Evolutionary conservation across 306 rosid species (phyloP), one percentile per base, ranked within the genome.

Genomic region (Pachyrhizus erosus): DNA sequence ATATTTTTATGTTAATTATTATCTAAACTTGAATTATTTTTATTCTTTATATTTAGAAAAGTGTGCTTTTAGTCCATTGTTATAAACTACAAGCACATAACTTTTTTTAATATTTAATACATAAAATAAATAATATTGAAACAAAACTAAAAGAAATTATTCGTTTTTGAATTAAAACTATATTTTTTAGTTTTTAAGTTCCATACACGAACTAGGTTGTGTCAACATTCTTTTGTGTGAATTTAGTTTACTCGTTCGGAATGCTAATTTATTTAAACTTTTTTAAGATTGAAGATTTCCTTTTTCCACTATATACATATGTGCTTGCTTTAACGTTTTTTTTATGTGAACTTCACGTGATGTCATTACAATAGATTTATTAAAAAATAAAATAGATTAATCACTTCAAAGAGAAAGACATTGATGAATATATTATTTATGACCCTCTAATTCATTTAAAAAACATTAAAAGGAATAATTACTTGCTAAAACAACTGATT

Each of bases 281-380:
- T 71, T 71, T 60, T 15, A 43, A 57, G 40, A 70, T 60, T 45
- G 69, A 7, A 62, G 69, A 62, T 62, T 62, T 78, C 51, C 71
- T 29, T 46, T 39, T 10, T 48, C 65, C 37, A 27, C 42, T 24
- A 15, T 10, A 26, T 17, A 24, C 46, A 24, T 14, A n/a, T 68
- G 40, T 17, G 51, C 37, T 49, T 46, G 15, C 23, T 33, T 46
- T 1, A 40, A 31, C 73, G 1, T 7, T 3, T 65, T 7, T 23
- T 15, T 12, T 24, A 4, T n/a, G 21, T 13, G 40, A 62, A 15
- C 10, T 75, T 60, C 67, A 34, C 57, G 17, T 73, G 55, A 73
- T 62, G 33, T 81, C 67, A 33, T 24, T 4, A 51, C 46, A 2
- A 24, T 33, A 24, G 3, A 21, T 10, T 26, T 26, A 17, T 15